Evolutionary conservation across 83 land plant species (phyloP), one percentile per base, ranked within the genome.

Genomic region (Picea abies): DNA sequence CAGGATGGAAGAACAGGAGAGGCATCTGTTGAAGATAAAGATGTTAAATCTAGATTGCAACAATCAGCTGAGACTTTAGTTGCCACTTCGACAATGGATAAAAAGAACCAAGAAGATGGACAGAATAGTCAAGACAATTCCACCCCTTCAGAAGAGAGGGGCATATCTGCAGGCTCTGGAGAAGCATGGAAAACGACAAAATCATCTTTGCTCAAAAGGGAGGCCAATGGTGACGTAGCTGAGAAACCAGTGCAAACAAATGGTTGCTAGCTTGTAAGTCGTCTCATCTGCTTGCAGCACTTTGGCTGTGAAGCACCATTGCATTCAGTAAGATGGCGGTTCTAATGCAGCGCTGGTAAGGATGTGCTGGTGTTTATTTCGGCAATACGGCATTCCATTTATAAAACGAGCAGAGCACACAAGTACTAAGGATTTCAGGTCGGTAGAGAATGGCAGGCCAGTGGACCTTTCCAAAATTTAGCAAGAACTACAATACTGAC

Each of bases 111-210:
- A 37, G 60, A 49, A 22, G 80, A 60, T 19, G 63, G 39, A 16
- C 65, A 78, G 80, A 78, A 78, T 12, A 75, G 12, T 75, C 29
- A 49, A 75, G 78, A 75, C 1, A 11, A 14, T 47, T 44, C 16
- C 11, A 12, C 52, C 12, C 23, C 78, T 1, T 75, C 14, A 26
- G 78, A 75, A 44, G 78, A 75, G 12, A 75, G 60, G 26, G 78
- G 7, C 14, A 26, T 75, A 25, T 22, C 78, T 75, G 25, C 32
- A 2, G 78, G 25, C 4, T 56, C 78, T 23, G 78, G 32, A 75
- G 65, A 78, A 26, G 80, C 65, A 2, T 78, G 80, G 80, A 78
- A 78, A 23, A 62, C 63, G 20, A 25, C 44, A 78, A 78, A 60
- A 29, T 3, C 80, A 29, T 56, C 63, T 35, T 56, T 78, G 9